Evolutionary conservation across 805 yeast species (phyloP), one percentile per base, ranked within the genome.

Genomic region (Yarrowia sp.): DNA sequence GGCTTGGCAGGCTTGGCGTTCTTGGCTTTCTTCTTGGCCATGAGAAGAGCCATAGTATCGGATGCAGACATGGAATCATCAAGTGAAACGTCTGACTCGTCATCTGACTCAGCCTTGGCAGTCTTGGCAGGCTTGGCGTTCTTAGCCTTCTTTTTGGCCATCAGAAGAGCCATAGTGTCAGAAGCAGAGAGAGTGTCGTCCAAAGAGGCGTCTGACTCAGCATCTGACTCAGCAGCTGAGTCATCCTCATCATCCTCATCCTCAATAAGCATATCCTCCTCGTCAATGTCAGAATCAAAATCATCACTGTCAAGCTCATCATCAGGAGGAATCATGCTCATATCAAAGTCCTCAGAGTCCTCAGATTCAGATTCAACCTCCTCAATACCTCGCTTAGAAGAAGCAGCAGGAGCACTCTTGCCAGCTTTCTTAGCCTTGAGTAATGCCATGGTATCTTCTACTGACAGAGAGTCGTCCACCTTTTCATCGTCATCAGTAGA

Each of bases 1-100:
- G 73, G 77, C 69, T 79, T 82, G 63, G 77, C 67, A 38, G 78
- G 78, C 71, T 74, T 79, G 64, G 74, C 31, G 60, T 65, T 55
- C 63, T 33, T 42, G 69, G 72, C 67, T 43, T 18, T 68, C 65
- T 69, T 74, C 55, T 32, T 61, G 55, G 61, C 47, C 55, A 38
- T 58, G 35, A 60, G n/a, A 11, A 66, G 22, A 63, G 66, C 70
- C 60, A 64, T 66, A 6, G 75, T 76, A 13, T 70, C 73, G 1
- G 68, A 73, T 6, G 65, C 66, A 65, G 41, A 69, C 42, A 50
- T 17, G 43, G 43, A 18, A 13, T 50, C 57, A 7, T 50, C 57
- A 1, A 18, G 17, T 17, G 36, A 32, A 10, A 11, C 31, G 9
- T 48, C 55, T 0, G 39, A 33, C 39, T 33, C 39, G 13, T 17